phyloP scores from a whole-genome alignment of 805 yeast species.

The Metschnikowia koreensis region DNA sequence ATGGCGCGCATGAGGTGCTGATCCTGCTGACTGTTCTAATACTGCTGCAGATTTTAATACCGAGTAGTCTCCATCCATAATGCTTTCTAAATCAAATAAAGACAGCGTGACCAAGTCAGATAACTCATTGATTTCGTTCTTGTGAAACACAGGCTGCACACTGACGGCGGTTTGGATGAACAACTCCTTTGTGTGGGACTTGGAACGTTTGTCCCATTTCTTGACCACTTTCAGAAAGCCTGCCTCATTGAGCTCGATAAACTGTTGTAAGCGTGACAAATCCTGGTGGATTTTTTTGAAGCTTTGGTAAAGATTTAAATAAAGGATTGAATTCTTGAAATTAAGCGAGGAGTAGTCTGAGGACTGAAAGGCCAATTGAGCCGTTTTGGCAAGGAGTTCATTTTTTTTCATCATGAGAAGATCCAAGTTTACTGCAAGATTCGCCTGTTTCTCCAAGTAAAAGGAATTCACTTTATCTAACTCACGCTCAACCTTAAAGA shows the following conservation, averaged over 20 bases:
- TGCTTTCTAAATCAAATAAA: conserved; percentile 69
- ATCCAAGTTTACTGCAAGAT: conserved; percentile 75
- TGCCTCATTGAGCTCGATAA: conserved; percentile 89
- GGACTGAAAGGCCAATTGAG: conserved; percentile 13
- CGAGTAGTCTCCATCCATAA: conserved; percentile 45
- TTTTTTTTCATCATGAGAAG: conserved; percentile 70
- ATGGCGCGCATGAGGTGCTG: conserved; percentile 1
- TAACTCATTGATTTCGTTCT: conserved; percentile 78
- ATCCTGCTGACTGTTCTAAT: conserved; percentile 1
- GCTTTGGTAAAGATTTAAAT: conserved; percentile 80
- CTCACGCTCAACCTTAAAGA: conserved; percentile 89
- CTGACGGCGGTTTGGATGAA: conserved; percentile 90
- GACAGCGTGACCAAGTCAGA: conserved; percentile 72
- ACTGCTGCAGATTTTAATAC: conserved; percentile 22
- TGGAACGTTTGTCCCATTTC: conserved; percentile 97
- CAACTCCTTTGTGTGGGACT: conserved; percentile 89
- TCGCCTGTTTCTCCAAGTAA: conserved; percentile 88
- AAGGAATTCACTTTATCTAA: conserved; percentile 93
- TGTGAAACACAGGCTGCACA: conserved; percentile 94
- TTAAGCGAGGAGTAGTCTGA: conserved; percentile 23
- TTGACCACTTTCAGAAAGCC: conserved; percentile 94
- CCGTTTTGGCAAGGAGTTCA: conserved; percentile 38
- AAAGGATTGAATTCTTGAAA: conserved; percentile 69
- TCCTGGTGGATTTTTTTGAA: conserved; percentile 88
- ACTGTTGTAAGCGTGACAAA: conserved; percentile 84